Evolutionary conservation across 2,329 filamentous ascomycete species (phyloP), one percentile per base, ranked within the genome.

Genomic region (Penicillium olsonii): DNA sequence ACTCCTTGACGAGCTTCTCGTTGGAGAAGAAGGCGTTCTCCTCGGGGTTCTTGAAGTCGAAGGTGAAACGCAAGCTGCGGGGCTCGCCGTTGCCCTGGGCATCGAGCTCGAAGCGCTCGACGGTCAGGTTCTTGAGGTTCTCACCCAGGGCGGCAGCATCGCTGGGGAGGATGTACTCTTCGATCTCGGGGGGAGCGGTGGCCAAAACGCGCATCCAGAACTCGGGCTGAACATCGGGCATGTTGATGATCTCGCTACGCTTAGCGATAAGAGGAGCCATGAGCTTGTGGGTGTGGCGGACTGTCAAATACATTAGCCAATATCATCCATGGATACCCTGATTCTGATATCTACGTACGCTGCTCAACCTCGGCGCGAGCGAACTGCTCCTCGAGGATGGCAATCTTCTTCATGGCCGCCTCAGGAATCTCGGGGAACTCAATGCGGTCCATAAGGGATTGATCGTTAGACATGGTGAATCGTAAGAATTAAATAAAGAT

Each of bases 191-290:
- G 2, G 92, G 91, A 2, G 88, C 85, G 75, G 91, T 87, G 77
- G 95, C 89, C 69, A 97, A 81, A 49, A 96, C 92, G 50, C 95
- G 83, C n/a, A 89, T 80, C 94, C 94, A 97, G 83, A 97, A 99
- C 76, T 89, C 84, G 61, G 61, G 53, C 50, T 69, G 54, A 14
- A 74, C 61, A 12, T 66, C 59, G 66, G 96, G 92, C 66, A 85
- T 79, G 56, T 81, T 72, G 57, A 94, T 77, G 56, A 90, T 73
- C 61, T 83, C 80, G 58, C 83, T 78, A 68, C 92, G 90, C 75
- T 88, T 88, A 63, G 82, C 79, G 77, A 90, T 96, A 54, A 95
- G 81, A 37, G 87, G 80, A 53, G 79, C 77, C 64, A 83, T 82
- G 61, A 91, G 78, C 57, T 80, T 75, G 61, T 87, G 81, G 70